A percentile compares a stretch with the other conserved stretches of the same genome.
phyloP scores from a whole-genome alignment of 2,329 filamentous ascomycete genomes.

The Cylindrodendrum hubeiense region DNA sequence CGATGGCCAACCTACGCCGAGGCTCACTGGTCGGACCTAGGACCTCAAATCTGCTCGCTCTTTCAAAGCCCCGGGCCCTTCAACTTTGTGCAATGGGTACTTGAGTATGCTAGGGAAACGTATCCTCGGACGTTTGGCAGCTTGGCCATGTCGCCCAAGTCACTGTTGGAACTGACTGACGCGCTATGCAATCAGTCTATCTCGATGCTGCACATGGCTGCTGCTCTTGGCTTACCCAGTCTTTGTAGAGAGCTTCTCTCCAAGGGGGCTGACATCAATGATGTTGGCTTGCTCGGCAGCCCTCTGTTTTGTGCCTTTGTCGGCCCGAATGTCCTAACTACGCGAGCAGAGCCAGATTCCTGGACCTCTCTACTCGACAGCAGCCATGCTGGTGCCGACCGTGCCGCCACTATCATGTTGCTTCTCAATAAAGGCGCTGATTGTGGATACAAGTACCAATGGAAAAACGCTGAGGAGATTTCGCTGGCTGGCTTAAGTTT shows the following conservation, averaged over 20 bases:
- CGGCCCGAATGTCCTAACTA: slow-evolving; percentile 44
- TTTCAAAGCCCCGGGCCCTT: slow-evolving; percentile 43
- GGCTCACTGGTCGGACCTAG: slow-evolving; percentile 45
- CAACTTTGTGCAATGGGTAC: slow-evolving; percentile 52
- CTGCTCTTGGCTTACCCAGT: slow-evolving; percentile 47
- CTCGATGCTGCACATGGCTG: slow-evolving; percentile 50
- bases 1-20: slow-evolving; percentile 45
- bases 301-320: slow-evolving; percentile 52
- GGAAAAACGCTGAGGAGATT: slow-evolving; percentile 31
- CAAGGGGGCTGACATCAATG: slow-evolving; percentile 36
- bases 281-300: slow-evolving; percentile 42
- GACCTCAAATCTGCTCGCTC: slow-evolving; percentile 42
- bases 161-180: slow-evolving; percentile 46
- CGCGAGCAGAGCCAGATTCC: slow-evolving; percentile 32
- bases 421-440: slow-evolving; percentile 41
- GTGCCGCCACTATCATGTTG: slow-evolving; percentile 33
- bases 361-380: slow-evolving; percentile 37
- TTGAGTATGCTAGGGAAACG: slow-evolving; percentile 49
- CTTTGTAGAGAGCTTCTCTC: slow-evolving; percentile 45
- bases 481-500: slow-evolving; percentile 43
- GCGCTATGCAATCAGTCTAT: slow-evolving; percentile 44
- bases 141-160: slow-evolving; percentile 36
- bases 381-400: slow-evolving; percentile 21
- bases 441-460: slow-evolving; percentile 30
- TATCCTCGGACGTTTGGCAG: slow-evolving; percentile 43